Evolutionary conservation across 176 grass and related monocot species (phyloP).

Genomic region (Bonia amplexicaulis): DNA sequence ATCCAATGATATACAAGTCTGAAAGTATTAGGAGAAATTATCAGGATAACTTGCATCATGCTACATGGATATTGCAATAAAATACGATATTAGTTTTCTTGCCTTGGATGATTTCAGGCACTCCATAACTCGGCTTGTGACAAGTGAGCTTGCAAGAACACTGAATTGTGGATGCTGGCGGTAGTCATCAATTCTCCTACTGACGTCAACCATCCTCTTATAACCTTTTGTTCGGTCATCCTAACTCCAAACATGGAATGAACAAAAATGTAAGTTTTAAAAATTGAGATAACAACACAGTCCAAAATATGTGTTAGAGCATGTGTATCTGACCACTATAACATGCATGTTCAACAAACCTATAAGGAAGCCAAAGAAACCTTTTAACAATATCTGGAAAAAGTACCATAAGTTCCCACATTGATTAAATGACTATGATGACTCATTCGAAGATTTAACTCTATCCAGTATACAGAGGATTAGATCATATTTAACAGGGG

Average conservation of each 20-base stretch:
- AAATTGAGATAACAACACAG: conserved; percentile 7
- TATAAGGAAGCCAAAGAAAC: conserved; percentile 6
- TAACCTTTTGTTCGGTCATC: conserved; percentile 84
- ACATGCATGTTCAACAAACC: conserved; percentile 5
- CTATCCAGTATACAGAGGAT: conserved; percentile 6
- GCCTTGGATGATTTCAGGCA: conserved; percentile 84
- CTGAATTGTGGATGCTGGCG: conserved; percentile 71
- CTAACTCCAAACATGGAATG: conserved; percentile 49
- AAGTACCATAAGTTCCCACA: not conserved
- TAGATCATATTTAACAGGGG: not conserved
- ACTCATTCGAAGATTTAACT: conserved; percentile 19
- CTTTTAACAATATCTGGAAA: not conserved
- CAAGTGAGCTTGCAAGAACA: conserved; percentile 63
- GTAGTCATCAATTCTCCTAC: conserved; percentile 71
- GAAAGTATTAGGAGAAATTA: not conserved
- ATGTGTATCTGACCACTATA: conserved; percentile 8
- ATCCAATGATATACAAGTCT: not conserved
- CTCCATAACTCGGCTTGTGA: conserved; percentile 54
- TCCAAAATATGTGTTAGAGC: not conserved
- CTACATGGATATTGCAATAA: not conserved
- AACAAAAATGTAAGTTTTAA: conserved; percentile 12
- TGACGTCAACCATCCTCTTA: conserved; percentile 69
- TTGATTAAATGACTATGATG: conserved; percentile 14
- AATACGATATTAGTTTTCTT: conserved; percentile 21
- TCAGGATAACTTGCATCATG: not conserved